Evolutionary conservation across 2,329 filamentous ascomycete genomes (phyloP).

Genomic region (Pseudopithomyces maydicus): DNA sequence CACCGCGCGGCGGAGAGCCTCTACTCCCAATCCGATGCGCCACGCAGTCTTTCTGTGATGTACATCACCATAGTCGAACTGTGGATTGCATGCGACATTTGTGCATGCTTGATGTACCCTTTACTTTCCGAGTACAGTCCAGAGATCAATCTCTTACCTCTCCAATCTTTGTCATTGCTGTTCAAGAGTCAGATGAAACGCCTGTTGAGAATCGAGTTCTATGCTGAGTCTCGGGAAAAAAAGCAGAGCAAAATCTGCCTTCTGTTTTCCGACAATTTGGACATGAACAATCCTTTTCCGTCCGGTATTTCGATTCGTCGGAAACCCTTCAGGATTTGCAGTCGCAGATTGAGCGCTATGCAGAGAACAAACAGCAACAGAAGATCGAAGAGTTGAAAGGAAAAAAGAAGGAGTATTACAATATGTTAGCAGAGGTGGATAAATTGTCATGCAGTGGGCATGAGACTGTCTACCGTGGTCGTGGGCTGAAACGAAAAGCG

Average conservation of each 20-base stretch:
- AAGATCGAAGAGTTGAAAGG: conserved; percentile 28
- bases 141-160: conserved; percentile 55
- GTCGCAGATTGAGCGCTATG: conserved; percentile 47
- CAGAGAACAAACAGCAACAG: conserved; percentile 24
- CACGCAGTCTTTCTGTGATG: conserved; percentile 46
- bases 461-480: background rate
- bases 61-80: conserved; percentile 61
- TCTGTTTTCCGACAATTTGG: conserved; percentile 49
- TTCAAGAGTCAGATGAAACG: conserved; percentile 52
- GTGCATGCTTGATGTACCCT: conserved; percentile 44
- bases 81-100: conserved; percentile 63
- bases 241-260: conserved; percentile 19
- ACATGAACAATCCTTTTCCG: conserved; percentile 49
- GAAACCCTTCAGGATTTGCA: conserved; percentile 44
- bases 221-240: conserved; percentile 48
- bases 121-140: conserved; percentile 55
- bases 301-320: conserved; percentile 56
- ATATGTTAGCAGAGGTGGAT: conserved; percentile 18
- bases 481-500: background rate
- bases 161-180: conserved; percentile 54
- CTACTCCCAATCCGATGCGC: conserved; percentile 36
- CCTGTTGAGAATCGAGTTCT: conserved; percentile 53
- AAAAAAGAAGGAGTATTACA: conserved; percentile 15
- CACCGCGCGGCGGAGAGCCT: background rate
- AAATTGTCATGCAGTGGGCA: conserved; percentile 16